phyloP scores from a whole-genome alignment of 306 rosid species.

The Dalbergia oliveri region DNA sequence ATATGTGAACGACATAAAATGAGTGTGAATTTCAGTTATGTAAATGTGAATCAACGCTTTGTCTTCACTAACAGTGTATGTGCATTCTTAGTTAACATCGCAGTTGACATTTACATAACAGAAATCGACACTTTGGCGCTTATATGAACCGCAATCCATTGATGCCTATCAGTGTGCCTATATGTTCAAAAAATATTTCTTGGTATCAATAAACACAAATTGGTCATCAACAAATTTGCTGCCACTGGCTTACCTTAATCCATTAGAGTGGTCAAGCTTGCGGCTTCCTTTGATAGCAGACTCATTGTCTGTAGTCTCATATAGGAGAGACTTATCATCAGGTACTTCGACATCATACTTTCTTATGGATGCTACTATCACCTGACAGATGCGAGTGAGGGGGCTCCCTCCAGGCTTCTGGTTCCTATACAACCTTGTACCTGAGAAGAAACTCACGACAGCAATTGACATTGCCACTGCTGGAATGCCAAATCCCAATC shows the following conservation, averaged over 20 bases:
- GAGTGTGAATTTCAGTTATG: too few relatives aligned
- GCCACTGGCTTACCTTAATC: constrained; percentile 54
- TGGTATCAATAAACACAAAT: not conserved
- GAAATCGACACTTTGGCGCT: too few relatives aligned
- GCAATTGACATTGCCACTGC: constrained; percentile 80
- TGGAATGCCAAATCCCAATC: constrained; percentile 80
- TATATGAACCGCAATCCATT: too few relatives aligned
- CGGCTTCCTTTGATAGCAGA: constrained; percentile 79
- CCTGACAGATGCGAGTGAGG: constrained; percentile 71
- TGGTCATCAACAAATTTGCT: not conserved
- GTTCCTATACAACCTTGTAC: constrained; percentile 66
- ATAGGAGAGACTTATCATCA: constrained; percentile 57
- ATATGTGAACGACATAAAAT: too few relatives aligned
- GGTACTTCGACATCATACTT: constrained; percentile 60
- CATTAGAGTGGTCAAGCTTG: constrained; percentile 76
- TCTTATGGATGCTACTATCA: constrained; percentile 65
- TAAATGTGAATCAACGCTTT: too few relatives aligned
- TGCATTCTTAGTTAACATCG: too few relatives aligned
- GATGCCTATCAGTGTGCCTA: too few relatives aligned
- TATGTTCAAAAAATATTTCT: too few relatives aligned
- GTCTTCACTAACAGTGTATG: too few relatives aligned
- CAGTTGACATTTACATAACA: too few relatives aligned
- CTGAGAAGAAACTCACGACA: constrained; percentile 73
- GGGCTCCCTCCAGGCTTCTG: constrained; percentile 88
- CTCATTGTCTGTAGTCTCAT: constrained; percentile 69